These are phyloP conservation scores for Mangifera indica DNA, from an alignment of 345 rosid species.

Conservation along the genomic window DNA sequence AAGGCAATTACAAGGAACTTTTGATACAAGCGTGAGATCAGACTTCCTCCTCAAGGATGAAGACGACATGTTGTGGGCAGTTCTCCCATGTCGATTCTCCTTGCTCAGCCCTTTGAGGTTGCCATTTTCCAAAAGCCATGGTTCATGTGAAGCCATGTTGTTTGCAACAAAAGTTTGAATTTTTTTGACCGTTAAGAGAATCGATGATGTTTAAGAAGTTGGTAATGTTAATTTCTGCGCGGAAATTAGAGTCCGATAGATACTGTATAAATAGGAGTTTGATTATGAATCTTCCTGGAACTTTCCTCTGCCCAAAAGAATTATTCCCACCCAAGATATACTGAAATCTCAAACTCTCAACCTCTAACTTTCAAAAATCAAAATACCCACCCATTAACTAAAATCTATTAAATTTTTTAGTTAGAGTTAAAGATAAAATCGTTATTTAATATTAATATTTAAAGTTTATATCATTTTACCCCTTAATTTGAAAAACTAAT, in stretches of 20 bases:
- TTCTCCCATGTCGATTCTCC: conserved; percentile 69
- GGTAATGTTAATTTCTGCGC: neutral
- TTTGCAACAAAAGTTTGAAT: neutral
- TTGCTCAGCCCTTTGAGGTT: conserved; percentile 48
- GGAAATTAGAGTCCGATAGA: no score
- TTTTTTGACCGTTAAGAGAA: neutral
- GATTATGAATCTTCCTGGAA: conserved; percentile 26
- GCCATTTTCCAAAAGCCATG: conserved; percentile 57
- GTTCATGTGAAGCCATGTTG: conserved; percentile 41
- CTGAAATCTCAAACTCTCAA: no score
- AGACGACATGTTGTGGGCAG: conserved; percentile 81
- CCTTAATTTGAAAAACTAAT: no score
- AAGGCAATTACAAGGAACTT: conserved; percentile 48
- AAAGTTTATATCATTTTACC: no score
- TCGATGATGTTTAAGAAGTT: no score
- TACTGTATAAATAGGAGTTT: conserved; percentile 21
- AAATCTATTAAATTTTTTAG: no score
- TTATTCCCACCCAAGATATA: no score
- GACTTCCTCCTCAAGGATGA: conserved; percentile 80
- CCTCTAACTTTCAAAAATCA: no score
- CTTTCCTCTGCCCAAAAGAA: no score
- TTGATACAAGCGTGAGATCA: conserved; percentile 57
- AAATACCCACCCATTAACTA: no score
- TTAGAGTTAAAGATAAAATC: no score
- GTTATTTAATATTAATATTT: no score